Conservation (phyloP, 495 filamentous ascomycete genomes). For the Hypoxylon subgilvum region DNA sequence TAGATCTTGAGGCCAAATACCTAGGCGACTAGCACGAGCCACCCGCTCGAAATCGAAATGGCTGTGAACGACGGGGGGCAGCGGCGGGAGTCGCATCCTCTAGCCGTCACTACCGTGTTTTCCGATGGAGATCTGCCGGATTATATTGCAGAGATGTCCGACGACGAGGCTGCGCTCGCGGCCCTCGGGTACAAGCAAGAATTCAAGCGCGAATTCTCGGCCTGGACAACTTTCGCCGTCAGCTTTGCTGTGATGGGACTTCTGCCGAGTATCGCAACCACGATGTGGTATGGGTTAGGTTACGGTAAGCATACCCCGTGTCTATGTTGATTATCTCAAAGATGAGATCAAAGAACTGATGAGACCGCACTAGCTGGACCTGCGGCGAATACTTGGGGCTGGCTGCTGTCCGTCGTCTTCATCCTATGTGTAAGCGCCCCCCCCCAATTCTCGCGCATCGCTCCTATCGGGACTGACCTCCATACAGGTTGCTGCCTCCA, state of each 20-base stretch:
- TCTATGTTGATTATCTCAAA: not conserved
- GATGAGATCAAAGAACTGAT: slow-evolving; percentile 11
- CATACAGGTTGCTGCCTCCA: slow-evolving; percentile 24
- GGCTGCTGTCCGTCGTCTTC: slow-evolving; percentile 76
- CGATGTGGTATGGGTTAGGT: slow-evolving; percentile 79
- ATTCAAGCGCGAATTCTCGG: slow-evolving; percentile 81
- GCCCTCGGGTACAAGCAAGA: slow-evolving; percentile 80
- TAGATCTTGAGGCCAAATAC: not conserved
- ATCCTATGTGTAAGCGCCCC: slow-evolving; percentile 68
- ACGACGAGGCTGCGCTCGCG: slow-evolving; percentile 72
- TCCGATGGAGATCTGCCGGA: slow-evolving; percentile 66
- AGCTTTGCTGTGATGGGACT: slow-evolving; percentile 77
- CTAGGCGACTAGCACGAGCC: not conserved
- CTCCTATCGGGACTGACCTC: slow-evolving; percentile 57
- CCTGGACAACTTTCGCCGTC: slow-evolving; percentile 84
- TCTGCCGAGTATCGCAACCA: slow-evolving; percentile 76
- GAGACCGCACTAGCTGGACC: slow-evolving; percentile 60
- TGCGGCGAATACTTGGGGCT: slow-evolving; percentile 84
- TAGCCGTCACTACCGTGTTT: slow-evolving; percentile 72
- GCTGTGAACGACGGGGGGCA: not conserved
- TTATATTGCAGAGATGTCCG: slow-evolving; percentile 44
- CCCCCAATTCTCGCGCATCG: slow-evolving; percentile 67
- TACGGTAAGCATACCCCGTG: slow-evolving; percentile 54
- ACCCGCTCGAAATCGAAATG: slow-evolving; percentile 11
- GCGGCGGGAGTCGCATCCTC: slow-evolving; percentile 44